Evolutionary conservation across 2,329 filamentous ascomycete species (phyloP), one percentile per base, ranked within the genome.

Genomic region (Trichoderma sp.): DNA sequence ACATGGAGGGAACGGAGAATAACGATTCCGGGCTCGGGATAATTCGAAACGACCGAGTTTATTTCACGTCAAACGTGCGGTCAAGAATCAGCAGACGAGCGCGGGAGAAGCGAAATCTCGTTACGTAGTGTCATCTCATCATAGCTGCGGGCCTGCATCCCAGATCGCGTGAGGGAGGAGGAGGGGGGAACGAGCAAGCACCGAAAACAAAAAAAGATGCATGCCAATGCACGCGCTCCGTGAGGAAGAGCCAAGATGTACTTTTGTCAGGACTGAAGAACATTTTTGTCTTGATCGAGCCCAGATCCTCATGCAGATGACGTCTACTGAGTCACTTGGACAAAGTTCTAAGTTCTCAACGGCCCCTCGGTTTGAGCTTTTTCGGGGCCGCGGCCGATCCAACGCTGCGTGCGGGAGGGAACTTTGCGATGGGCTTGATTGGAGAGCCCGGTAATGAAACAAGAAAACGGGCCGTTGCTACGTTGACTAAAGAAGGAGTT

Each of bases 51-150:
- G 47, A 24, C 47, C 47, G 21, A 24, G 47, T 53, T 24, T 57
- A 47, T 14, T 26, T 51, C 43, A 21, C 43, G 43, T 21, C 43
- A 51, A 51, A 51, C 43, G 43, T 51, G 65, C 34, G 36, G 62
- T 51, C 39, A 7, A 8, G 62, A 51, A 65, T 66, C 63, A 56
- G 47, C 63, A 66, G 63, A 66, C 28, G n/a, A 36, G 21, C 43
- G 43, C 18, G 43, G 43, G 43, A 51, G 51, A 18, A 34, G 24
- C 56, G 51, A 36, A 39, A 60, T 60, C 56, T 58, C 53, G 57
- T 53, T 70, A 70, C 67, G 67, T 62, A 69, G 56, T 62, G n/a
- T 47, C 65, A 69, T 69, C 65, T 69, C 65, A 51, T 60, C 30
- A 28, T 28, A 47, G n/a, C 26, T 56, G 53, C 66, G 66, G 66